These are phyloP conservation scores for Diutina pseudorugosa DNA, from an alignment of 1,139 yeast species.

Conservation along the genomic window DNA sequence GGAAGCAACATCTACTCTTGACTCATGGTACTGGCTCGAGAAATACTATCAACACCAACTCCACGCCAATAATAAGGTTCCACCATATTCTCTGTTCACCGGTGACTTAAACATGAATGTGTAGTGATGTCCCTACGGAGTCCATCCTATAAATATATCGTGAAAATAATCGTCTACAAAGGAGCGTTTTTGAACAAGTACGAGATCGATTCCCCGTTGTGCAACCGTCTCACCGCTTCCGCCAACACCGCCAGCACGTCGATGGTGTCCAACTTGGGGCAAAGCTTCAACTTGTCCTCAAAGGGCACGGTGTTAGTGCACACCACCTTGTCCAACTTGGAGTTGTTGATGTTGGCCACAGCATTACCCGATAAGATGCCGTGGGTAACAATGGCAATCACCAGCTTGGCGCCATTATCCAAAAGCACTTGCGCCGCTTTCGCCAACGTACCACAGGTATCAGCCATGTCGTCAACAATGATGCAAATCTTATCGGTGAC, in stretches of 20 bases:
- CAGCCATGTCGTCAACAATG: conserved; percentile 84
- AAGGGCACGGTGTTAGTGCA: conserved; percentile 95
- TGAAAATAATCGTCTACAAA: conserved; percentile 1
- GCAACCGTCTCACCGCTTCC: conserved; percentile 90
- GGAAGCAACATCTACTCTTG: no score
- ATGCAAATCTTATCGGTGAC: conserved; percentile 78
- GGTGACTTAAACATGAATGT: background rate
- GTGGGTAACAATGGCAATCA: conserved; percentile 84
- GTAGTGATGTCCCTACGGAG: background rate
- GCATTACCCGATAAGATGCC: conserved; percentile 94
- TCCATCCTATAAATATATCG: background rate
- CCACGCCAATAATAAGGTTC: background rate
- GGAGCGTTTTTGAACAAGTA: conserved; percentile 75
- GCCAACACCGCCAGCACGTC: conserved; percentile 85
- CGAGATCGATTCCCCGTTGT: conserved; percentile 92
- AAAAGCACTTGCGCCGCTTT: conserved; percentile 85
- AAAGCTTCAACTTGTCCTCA: conserved; percentile 48
- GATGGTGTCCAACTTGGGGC: conserved; percentile 57
- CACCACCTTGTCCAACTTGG: conserved; percentile 71
- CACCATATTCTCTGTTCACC: no score
- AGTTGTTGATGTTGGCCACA: conserved; percentile 50
- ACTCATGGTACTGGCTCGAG: no score
- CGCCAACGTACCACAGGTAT: conserved; percentile 84
- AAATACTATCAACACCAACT: no score
- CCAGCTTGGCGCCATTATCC: conserved; percentile 83